These are phyloP conservation scores for Phytophthora capsici DNA, from an alignment of 352 stramenopile genomes.

Conservation along the genomic window DNA sequence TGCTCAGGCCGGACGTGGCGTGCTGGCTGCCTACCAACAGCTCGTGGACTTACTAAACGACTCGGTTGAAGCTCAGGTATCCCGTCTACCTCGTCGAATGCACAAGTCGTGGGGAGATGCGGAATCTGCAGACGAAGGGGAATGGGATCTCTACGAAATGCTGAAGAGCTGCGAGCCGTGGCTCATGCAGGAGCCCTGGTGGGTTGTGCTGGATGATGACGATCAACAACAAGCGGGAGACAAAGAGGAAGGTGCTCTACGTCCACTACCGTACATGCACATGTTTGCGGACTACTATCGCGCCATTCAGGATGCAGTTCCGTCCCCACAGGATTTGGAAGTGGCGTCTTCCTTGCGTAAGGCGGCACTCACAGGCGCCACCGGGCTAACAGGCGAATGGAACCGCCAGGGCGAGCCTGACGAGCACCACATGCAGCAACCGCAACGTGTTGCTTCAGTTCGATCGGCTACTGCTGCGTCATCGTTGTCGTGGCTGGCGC, in stretches of 20 bases:
- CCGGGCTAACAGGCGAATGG: conserved; percentile 58
- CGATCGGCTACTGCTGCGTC: conserved; percentile 36
- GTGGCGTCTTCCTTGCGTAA: conserved; percentile 51
- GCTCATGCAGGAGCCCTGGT: conserved; percentile 63
- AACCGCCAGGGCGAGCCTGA: conserved; percentile 48
- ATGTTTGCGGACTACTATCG: conserved; percentile 59
- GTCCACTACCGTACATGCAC: conserved; percentile 53
- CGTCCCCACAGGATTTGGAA: conserved; percentile 51
- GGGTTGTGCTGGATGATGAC: conserved; percentile 54
- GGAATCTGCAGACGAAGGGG: conserved; percentile 46
- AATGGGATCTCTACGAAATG: conserved; percentile 65
- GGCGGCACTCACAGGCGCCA: conserved; percentile 43
- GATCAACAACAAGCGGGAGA: conserved; percentile 41
- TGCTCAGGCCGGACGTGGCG: conserved; percentile 44
- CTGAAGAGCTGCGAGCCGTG: conserved; percentile 65
- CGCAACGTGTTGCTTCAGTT: conserved; percentile 36
- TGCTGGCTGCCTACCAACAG: conserved; percentile 51
- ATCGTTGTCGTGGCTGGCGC: conserved; percentile 56
- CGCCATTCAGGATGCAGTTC: conserved; percentile 47
- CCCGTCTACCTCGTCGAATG: conserved; percentile 47
- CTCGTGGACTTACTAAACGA: conserved; percentile 57
- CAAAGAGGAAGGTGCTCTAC: conserved; percentile 42
- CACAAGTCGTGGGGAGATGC: conserved; percentile 46
- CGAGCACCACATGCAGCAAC: conserved; percentile 49
- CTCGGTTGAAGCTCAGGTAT: conserved; percentile 51